Evolutionary conservation across 768 basidiomycete genomes (phyloP), one percentile per base, ranked within the genome.

Genomic region (Pulveroboletus frians): DNA sequence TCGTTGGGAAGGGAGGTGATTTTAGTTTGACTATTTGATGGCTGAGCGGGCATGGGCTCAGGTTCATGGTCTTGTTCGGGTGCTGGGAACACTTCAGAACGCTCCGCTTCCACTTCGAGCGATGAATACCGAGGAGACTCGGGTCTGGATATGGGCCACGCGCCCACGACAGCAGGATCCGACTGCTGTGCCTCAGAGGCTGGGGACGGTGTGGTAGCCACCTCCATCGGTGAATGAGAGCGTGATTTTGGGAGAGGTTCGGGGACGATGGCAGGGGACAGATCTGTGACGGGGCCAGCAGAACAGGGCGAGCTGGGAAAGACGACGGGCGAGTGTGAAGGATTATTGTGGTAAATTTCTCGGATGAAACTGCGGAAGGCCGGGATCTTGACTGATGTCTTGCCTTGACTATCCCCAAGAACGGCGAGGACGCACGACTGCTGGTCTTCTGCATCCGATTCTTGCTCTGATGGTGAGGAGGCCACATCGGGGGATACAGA

Each of bases 371-470:
- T 61, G 40, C 59, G 61, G 51, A 67, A 65, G 1, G 65, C 47
- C 13, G 65, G 67, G 39, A 66, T 69, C 54, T 69, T 69, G 37
- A 67, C 51, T 9, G 54, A 49, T 10, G 50, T 4, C 40, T 52
- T 57, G 10, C 42, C 50, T 29, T 52, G 54, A 32, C 27, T n/a
- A 34, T 53, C 63, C 29, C 54, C 52, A 26, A 57, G 31, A 21
- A 59, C 18, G 6, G 44, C 20, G 43, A 56, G 55, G 14, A 51
- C 18, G 27, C 59, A 65, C 4, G 18, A 37, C 10, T 41, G 65
- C 8, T 76, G 70, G 47, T 81, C 80, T 55, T 84, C 81, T 42
- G 76, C 63, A 44, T 83, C 81, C 15, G 81, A 83, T 52, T 78
- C 71, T 41, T 66, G 66, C 3, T 72, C 70, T 10, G 66, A 67